phyloP scores from a whole-genome alignment of 2,329 filamentous ascomycete species.

The Lecanicillium sp. region DNA sequence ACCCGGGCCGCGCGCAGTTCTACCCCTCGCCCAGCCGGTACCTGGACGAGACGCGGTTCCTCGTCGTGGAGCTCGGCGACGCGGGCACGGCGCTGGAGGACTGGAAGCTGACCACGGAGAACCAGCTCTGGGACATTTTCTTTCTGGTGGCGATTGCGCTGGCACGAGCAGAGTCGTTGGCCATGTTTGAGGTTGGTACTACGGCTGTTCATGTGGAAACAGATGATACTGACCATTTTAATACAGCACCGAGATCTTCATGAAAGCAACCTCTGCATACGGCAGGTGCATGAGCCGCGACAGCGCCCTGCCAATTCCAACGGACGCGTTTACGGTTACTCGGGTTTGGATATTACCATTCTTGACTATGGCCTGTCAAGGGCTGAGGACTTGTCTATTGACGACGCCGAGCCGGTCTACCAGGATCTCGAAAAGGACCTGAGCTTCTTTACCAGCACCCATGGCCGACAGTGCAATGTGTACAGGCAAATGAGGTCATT shows the following conservation, averaged over 20 bases:
- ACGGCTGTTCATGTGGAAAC: background rate
- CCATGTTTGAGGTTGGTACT: slow-evolving; percentile 51
- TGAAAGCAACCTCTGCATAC: slow-evolving; percentile 58
- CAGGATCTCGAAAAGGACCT: slow-evolving; percentile 57
- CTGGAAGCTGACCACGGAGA: slow-evolving; percentile 40
- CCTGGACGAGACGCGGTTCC: slow-evolving; percentile 49
- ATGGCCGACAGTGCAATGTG: slow-evolving; percentile 53
- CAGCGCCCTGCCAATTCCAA: slow-evolving; percentile 25
- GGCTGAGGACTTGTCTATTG: slow-evolving; percentile 38
- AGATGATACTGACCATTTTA: slow-evolving; percentile 18
- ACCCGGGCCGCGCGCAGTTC: slow-evolving; percentile 52
- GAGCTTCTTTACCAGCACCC: slow-evolving; percentile 53
- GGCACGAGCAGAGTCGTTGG: slow-evolving; percentile 51
- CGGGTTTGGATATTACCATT: slow-evolving; percentile 57
- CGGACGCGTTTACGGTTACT: slow-evolving; percentile 46
- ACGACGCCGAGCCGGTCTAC: slow-evolving; percentile 38
- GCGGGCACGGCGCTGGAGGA: slow-evolving; percentile 56
- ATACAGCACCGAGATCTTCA: slow-evolving; percentile 57
- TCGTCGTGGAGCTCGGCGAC: slow-evolving; percentile 59
- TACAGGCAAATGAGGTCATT: slow-evolving; percentile 59
- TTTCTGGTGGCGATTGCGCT: slow-evolving; percentile 54
- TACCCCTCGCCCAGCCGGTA: slow-evolving; percentile 58
- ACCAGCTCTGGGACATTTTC: slow-evolving; percentile 59
- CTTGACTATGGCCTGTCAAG: slow-evolving; percentile 61
- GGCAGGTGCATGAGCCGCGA: slow-evolving; percentile 32